Percentiles rank a stretch among this genome's conserved stretches.
Conservation (phyloP, 1,139 yeast species). For the Taphrina sp. region DNA sequence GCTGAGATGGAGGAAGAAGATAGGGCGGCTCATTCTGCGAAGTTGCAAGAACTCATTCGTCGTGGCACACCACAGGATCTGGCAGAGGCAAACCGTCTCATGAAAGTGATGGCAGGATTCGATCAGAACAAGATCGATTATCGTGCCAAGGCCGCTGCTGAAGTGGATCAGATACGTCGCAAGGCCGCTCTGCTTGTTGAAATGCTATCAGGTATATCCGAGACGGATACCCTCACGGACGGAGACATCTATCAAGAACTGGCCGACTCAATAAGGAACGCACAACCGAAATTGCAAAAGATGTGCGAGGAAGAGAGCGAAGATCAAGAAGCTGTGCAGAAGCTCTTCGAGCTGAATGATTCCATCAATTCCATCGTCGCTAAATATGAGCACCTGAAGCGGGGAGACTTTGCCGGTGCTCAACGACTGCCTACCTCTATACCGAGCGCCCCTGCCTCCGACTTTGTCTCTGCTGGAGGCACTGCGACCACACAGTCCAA, state of each 20-base stretch:
- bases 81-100: constrained; percentile 91
- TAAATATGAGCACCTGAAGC: constrained; percentile 64
- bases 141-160: constrained; percentile 76
- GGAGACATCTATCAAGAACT: constrained; percentile 69
- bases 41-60: constrained; percentile 89
- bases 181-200: constrained; percentile 89
- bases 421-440: constrained; percentile 51
- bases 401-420: constrained; percentile 59
- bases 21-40: constrained; percentile 87
- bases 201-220: constrained; percentile 65
- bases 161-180: constrained; percentile 76
- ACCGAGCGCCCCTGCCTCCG: constrained; percentile 10
- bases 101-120: constrained; percentile 98
- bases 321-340: constrained; percentile 65
- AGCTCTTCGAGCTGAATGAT: constrained; percentile 70
- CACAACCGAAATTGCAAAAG: constrained; percentile 83
- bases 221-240: constrained; percentile 51
- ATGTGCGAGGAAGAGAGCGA: constrained; percentile 55
- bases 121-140: constrained; percentile 62
- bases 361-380: constrained; percentile 66
- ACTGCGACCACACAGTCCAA: constrained; percentile 24
- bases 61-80: constrained; percentile 94
- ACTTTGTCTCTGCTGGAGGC: neutral
- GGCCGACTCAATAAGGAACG: constrained; percentile 71
- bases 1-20: constrained; percentile 92